Evolutionary conservation across 805 yeast species (phyloP), one percentile per base, ranked within the genome.

Genomic region (Kodamaea hsintzibuensis): DNA sequence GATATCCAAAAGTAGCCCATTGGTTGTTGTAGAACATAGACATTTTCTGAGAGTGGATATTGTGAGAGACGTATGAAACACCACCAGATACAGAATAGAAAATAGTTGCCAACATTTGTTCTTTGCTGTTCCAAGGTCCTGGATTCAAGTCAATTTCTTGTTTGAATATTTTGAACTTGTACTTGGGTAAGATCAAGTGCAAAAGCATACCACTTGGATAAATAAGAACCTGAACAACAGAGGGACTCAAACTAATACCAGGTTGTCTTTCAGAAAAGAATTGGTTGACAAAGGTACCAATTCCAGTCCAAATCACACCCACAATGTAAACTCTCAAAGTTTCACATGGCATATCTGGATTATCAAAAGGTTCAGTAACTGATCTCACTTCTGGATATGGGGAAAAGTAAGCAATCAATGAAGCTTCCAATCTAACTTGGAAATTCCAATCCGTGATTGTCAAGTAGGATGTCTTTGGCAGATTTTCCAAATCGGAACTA

Each of bases 301-400:
- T 66, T n/a, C 77, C 73, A 6, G 81, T 76, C 79, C 84, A 77
- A 42, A 81, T 61, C 1, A 81, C 49, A 1, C 83, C 83, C 37
- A 84, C 65, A 5, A 76, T 63, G 76, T 85, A 84, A 58, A 81
- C 81, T 49, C 88, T 73, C 54, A 80, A 57, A 9, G 87, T 82
- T 56, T 81, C 83, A 44, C 73, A 76, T 0, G 83, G 82, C 35
- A 76, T 56, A 1, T 58, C 44, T 1, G 78, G 78, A 55, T 84
- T 84, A 57, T 84, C 88, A 48, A 60, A 69, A n/a, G 83, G 79
- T 9, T 82, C 83, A 27, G 82, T 82, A 14, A 85, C 80, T 5
- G 88, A 83, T 40, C 89, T 69, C 10, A 85, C 86, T 62, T 85
- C 89, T 0, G 87, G 86, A 57, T 82, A 83, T 2, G 88, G 86